phyloP scores from a whole-genome alignment of 1,284 basidiomycete species.

The Spongiforma sp. region DNA sequence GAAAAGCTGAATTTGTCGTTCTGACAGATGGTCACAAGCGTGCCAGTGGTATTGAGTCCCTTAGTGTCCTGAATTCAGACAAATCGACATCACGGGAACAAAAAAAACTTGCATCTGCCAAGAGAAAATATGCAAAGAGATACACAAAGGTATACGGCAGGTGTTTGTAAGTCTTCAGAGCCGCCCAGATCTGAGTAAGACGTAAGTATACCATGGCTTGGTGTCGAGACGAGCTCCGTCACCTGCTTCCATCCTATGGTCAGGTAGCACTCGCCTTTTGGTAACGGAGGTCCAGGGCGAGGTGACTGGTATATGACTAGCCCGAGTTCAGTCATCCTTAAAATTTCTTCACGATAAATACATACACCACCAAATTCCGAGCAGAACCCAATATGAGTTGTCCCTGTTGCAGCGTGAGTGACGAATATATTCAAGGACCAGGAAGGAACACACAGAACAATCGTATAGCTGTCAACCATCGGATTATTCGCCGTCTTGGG shows the following conservation, averaged over 20 bases:
- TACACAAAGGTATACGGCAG: slow-evolving; percentile 81
- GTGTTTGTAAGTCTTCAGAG: slow-evolving; percentile 70
- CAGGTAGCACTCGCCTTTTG: slow-evolving; percentile 72
- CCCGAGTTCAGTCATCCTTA: neutral
- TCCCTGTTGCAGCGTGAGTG: slow-evolving; percentile 45
- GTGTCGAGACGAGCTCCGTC: neutral
- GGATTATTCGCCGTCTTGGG: slow-evolving; percentile 55
- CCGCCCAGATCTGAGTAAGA: slow-evolving; percentile 63
- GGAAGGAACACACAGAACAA: slow-evolving; percentile 55
- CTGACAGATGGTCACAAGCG: slow-evolving; percentile 77
- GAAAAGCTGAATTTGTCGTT: slow-evolving; percentile 78
- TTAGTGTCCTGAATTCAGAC: slow-evolving; percentile 29
- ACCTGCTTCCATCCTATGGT: slow-evolving; percentile 86
- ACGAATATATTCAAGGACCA: neutral
- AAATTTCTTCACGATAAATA: slow-evolving; percentile 7
- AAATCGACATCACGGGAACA: neutral
- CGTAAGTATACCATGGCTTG: slow-evolving; percentile 1
- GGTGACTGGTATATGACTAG: slow-evolving; percentile 79
- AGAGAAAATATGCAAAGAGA: slow-evolving; percentile 75
- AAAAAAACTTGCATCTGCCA: slow-evolving; percentile 61
- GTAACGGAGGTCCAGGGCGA: slow-evolving; percentile 73
- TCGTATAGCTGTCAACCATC: slow-evolving; percentile 73
- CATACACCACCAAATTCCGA: slow-evolving; percentile 85
- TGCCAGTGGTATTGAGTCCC: slow-evolving; percentile 82
- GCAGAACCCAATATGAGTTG: slow-evolving; percentile 76